phyloP scores from a whole-genome alignment of 768 basidiomycete species.

The Rossbeevera mucosa region DNA sequence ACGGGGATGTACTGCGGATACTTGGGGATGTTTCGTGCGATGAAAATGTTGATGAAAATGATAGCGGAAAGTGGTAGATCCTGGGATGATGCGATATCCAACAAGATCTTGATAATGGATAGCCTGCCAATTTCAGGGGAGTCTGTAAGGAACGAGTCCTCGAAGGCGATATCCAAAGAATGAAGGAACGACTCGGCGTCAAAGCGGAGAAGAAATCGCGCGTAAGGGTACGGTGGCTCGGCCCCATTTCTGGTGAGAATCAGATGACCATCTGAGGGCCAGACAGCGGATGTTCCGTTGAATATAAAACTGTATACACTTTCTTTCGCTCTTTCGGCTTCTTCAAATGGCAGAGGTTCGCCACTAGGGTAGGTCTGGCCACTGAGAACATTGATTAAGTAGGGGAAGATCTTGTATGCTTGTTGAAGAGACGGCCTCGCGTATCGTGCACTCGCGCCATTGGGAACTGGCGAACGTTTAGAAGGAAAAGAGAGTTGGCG shows the following conservation, averaged over 20 bases:
- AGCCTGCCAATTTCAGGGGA: conserved; percentile 65
- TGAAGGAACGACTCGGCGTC: conserved; percentile 95
- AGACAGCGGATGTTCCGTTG: conserved; percentile 69
- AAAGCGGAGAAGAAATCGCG: conserved; percentile 75
- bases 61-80: conserved; percentile 56
- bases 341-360: conserved; percentile 58
- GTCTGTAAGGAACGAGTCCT: conserved; percentile 85
- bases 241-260: conserved; percentile 67
- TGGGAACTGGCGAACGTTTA: conserved; percentile 1
- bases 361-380: conserved; percentile 87
- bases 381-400: conserved; percentile 73
- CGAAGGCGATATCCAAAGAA: conserved; percentile 90
- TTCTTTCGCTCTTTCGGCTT: conserved; percentile 64
- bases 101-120: conserved; percentile 74
- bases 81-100: conserved; percentile 63
- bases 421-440: conserved; percentile 43
- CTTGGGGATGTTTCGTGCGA: conserved; percentile 94
- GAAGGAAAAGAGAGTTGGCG: conserved; percentile 34
- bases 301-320: conserved; percentile 82
- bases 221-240: conserved; percentile 89
- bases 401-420: conserved; percentile 90
- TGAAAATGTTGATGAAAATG: conserved; percentile 91
- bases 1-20: conserved; percentile 76
- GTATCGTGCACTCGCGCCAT: conserved; percentile 14
- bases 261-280: conserved; percentile 76